Percentiles rank a stretch among this genome's conserved stretches.
These are phyloP conservation scores for Monascus purpureus DNA, from an alignment of 495 filamentous ascomycete species.

Conservation along the genomic window DNA sequence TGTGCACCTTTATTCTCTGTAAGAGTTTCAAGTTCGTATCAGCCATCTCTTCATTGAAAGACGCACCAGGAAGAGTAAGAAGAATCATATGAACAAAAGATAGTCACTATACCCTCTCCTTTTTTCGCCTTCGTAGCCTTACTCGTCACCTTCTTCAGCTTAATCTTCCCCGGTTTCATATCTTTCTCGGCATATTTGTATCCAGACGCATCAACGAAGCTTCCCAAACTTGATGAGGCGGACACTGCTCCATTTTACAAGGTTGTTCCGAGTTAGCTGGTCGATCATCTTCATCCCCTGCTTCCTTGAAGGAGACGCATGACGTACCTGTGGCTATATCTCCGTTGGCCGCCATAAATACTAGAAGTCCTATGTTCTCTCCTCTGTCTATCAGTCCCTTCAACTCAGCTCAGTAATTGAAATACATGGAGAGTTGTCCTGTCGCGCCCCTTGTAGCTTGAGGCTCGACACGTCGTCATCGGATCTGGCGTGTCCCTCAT, in stretches of 20 bases:
- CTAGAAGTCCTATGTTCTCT: no score
- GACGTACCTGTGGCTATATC: slow-evolving; percentile 22
- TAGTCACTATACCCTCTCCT: slow-evolving; percentile 34
- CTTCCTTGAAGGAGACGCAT: slow-evolving; percentile 1
- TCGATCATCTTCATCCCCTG: slow-evolving; percentile 1
- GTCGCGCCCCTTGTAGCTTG: no score
- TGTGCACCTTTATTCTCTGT: slow-evolving; percentile 13
- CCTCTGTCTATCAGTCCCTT: no score
- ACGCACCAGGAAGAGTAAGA: background rate
- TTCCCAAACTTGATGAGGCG: slow-evolving; percentile 22
- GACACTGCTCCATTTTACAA: slow-evolving; percentile 3
- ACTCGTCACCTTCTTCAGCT: slow-evolving; percentile 47
- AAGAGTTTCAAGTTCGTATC: background rate
- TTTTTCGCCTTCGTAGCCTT: slow-evolving; percentile 38
- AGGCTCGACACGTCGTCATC: no score
- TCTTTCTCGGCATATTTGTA: slow-evolving; percentile 48
- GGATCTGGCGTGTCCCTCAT: no score
- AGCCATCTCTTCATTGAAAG: slow-evolving; percentile 1
- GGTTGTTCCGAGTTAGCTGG: slow-evolving; percentile 1
- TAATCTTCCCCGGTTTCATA: slow-evolving; percentile 45
- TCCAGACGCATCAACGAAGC: slow-evolving; percentile 32
- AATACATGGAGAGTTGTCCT: no score
- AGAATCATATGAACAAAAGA: slow-evolving; percentile 1
- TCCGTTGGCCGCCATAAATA: slow-evolving; percentile 28
- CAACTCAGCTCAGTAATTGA: no score